Base-by-base conservation (phyloP, 2,329 filamentous ascomycete species). In the Colletotrichum sp. region DNA sequence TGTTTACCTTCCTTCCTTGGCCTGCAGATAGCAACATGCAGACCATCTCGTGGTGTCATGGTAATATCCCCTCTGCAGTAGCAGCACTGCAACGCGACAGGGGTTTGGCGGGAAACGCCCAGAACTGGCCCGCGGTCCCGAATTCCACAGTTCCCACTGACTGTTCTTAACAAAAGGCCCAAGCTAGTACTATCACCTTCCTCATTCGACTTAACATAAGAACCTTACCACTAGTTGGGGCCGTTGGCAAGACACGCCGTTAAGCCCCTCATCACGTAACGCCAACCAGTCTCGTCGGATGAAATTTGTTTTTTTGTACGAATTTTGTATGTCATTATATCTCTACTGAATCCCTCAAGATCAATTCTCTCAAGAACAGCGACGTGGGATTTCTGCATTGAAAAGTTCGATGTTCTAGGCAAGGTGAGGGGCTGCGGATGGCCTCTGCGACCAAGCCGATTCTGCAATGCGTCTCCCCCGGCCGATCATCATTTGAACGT, bases 1-100 rank as follows among this genome's bases (percentile, higher is more conserved):
- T 65, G 63, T 65, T 65, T 65, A 65, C 63, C 63, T 65, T 65
- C 63, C 63, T 52, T 65, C 63, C 63, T 55, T 65, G 63, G 63
- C 62, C 43, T 61, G 62, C 63, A 65, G 61, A 64, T 65, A 52
- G 63, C 32, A 32, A 32, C 26, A 65, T 55, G 24, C 26, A 65
- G 16, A 26, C 7, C 36, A 18, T 30, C 38, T 65, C 36, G 38
- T 55, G 38, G 63, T 65, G 36, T n/a, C 63, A 55, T 52, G 63
- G 24, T 32, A 65, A 55, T 65, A 65, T 32, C 63, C 63, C 63
- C 36, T 26, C 63, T 48, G 63, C 63, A 55, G 63, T 30, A 30
- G 38, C 36, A 48, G 26, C 24, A 43, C 26, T 65, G 63, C 63
- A 52, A 55, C 63, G 63, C 63, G n/a, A 30, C 38, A 65, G 63